Conservation (phyloP, 106 monocot species). For the Ottelia alismoides region DNA sequence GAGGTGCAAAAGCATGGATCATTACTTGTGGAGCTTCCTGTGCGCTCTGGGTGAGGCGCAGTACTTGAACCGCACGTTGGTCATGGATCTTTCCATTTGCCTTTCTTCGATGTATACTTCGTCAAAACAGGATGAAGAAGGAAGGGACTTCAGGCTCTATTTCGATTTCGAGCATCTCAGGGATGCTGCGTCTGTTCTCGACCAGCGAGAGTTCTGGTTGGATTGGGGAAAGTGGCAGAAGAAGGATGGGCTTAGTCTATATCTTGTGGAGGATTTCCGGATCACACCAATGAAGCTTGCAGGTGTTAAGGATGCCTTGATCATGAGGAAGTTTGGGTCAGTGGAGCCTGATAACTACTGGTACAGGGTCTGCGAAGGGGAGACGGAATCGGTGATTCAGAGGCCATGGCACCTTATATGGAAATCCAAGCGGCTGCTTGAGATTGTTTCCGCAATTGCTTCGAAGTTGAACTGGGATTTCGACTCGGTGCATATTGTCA, state of each 20-base stretch:
- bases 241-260: slow-evolving; percentile 39
- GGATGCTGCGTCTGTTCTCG: slow-evolving; percentile 67
- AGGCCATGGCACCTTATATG: slow-evolving; percentile 80
- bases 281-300: slow-evolving; percentile 80
- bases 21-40: slow-evolving; percentile 83
- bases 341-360: slow-evolving; percentile 85
- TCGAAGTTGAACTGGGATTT: slow-evolving; percentile 89
- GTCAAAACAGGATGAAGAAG: slow-evolving; percentile 54
- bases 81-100: slow-evolving; percentile 79
- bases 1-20: slow-evolving; percentile 92
- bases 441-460: slow-evolving; percentile 72
- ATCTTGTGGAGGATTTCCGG: slow-evolving; percentile 65
- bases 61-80: slow-evolving; percentile 79
- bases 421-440: slow-evolving; percentile 79
- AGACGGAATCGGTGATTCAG: slow-evolving; percentile 64
- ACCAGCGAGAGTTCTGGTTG: slow-evolving; percentile 68
- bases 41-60: slow-evolving; percentile 84
- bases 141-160: slow-evolving; percentile 90
- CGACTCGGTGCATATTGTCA: slow-evolving; percentile 67
- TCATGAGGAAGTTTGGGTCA: slow-evolving; percentile 80
- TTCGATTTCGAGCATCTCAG: slow-evolving; percentile 91
- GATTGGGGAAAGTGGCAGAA: slow-evolving; percentile 83
- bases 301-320: slow-evolving; percentile 35
- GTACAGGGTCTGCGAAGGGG: slow-evolving; percentile 92
- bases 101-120: slow-evolving; percentile 40